These are phyloP conservation scores for Fusarium pininemorale DNA, from an alignment of 2,329 filamentous ascomycete species.

Conservation along the genomic window DNA sequence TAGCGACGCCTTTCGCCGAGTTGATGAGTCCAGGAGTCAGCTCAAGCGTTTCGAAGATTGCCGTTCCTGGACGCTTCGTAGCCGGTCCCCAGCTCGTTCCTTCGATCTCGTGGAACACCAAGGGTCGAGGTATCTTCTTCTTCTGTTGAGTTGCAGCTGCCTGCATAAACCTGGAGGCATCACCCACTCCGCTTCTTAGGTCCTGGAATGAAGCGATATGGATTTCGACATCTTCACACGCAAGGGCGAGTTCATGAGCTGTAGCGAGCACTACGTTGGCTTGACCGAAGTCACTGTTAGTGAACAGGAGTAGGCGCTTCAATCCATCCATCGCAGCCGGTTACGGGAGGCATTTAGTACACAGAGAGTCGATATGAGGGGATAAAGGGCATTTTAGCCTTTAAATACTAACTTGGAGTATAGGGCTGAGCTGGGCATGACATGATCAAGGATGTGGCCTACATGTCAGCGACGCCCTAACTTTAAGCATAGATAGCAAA, in stretches of 20 bases:
- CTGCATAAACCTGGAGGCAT: background rate
- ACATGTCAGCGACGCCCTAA: background rate
- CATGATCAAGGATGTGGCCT: background rate
- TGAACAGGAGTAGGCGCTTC: background rate
- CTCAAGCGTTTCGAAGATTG: background rate
- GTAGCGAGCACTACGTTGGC: background rate
- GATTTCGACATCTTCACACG: background rate
- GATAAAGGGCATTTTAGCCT: background rate
- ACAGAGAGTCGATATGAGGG: background rate
- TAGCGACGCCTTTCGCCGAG: background rate
- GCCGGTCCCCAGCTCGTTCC: background rate
- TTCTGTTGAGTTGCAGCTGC: background rate
- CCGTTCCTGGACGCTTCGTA: background rate
- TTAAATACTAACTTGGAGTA: no score
- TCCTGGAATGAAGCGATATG: background rate
- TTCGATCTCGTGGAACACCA: background rate
- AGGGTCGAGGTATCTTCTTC: accelerated
- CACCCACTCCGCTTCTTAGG: background rate
- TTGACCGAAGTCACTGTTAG: background rate
- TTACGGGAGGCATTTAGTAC: accelerated
- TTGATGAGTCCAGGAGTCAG: background rate
- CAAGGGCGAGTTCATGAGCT: background rate
- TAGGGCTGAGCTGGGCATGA: background rate
- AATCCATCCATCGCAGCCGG: accelerated
- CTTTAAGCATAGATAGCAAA: background rate